A percentile compares a stretch with the other conserved stretches of the same genome.
Evolutionary conservation across 176 grass and related monocot genomes (phyloP).

Genomic region (Carex cristatella): DNA sequence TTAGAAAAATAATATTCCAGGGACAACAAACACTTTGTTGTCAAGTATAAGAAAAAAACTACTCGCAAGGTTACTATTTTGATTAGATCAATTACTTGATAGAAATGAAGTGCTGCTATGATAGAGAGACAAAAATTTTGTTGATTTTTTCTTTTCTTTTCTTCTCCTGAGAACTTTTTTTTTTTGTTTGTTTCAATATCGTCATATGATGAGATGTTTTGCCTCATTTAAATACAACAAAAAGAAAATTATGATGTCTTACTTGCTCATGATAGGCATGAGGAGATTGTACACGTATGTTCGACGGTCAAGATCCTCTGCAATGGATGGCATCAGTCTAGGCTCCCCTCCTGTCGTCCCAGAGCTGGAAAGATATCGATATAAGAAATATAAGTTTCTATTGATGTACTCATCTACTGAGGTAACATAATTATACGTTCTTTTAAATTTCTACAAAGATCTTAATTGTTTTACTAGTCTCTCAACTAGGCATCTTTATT

Average conservation of each 20-base stretch:
- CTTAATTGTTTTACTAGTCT: not conserved
- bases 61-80: not conserved
- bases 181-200: not conserved
- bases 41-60: not conserved
- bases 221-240: not conserved
- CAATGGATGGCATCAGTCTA: slow-evolving; percentile 79
- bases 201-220: not conserved
- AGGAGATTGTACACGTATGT: slow-evolving; percentile 69
- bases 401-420: not conserved
- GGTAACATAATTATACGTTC: not conserved
- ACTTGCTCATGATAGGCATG: slow-evolving; percentile 82
- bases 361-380: slow-evolving; percentile 29
- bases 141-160: not conserved
- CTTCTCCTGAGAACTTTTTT: not conserved
- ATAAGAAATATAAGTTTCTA: not conserved
- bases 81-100: not conserved
- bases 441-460: not conserved
- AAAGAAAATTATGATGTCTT: slow-evolving; percentile 25
- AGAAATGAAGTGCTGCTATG: not conserved
- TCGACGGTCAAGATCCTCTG: slow-evolving; percentile 64
- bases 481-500: not conserved
- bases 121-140: not conserved
- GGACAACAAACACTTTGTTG: not conserved
- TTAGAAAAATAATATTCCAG: not conserved
- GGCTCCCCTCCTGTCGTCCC: slow-evolving; percentile 65